Evolutionary conservation across 2,329 filamentous ascomycete genomes (phyloP).

Genomic region (Arachnomyces sp.): DNA sequence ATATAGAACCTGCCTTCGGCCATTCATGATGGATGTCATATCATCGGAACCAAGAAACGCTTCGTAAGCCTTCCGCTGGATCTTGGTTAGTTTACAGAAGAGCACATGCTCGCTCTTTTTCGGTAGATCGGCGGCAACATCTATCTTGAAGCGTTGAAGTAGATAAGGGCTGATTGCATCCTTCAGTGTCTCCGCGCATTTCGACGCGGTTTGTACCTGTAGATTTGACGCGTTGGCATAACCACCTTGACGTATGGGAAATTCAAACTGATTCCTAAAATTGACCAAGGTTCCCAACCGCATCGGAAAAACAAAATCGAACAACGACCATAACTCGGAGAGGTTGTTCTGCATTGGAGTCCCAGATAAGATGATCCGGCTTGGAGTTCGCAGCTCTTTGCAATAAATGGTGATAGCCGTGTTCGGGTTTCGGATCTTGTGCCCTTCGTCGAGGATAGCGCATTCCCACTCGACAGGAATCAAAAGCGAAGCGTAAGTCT

Average conservation of each 20-base stretch:
- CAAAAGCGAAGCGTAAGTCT: constrained; percentile 78
- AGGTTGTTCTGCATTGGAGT: constrained; percentile 98
- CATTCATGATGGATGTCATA: constrained; percentile 71
- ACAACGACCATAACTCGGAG: constrained; percentile 90
- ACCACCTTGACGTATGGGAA: constrained; percentile 85
- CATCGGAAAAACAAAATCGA: constrained; percentile 98
- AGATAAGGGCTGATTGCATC: constrained; percentile 91
- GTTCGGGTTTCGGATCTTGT: constrained; percentile 96
- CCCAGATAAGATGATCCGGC: constrained; percentile 87
- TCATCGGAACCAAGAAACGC: constrained; percentile 75
- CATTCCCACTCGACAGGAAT: constrained; percentile 85
- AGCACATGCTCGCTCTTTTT: constrained; percentile 95
- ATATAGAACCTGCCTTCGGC: constrained; percentile 70
- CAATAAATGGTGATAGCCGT: constrained; percentile 90
- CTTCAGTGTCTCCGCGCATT: constrained; percentile 88
- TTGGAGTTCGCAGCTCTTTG: constrained; percentile 84
- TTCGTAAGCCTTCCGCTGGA: constrained; percentile 74
- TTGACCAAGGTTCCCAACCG: constrained; percentile 83
- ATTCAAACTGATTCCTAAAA: constrained; percentile 86
- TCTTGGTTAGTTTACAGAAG: constrained; percentile 81
- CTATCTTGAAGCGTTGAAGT: constrained; percentile 82
- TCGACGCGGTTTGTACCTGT: constrained; percentile 88
- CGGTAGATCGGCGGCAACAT: constrained; percentile 87
- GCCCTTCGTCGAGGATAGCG: constrained; percentile 90
- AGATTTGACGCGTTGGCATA: constrained; percentile 93